A percentile compares a stretch with the other conserved stretches of the same genome.
These are phyloP conservation scores for Cladophialophora exuberans DNA, from an alignment of 2,329 filamentous ascomycete genomes.

Conservation along the genomic window DNA sequence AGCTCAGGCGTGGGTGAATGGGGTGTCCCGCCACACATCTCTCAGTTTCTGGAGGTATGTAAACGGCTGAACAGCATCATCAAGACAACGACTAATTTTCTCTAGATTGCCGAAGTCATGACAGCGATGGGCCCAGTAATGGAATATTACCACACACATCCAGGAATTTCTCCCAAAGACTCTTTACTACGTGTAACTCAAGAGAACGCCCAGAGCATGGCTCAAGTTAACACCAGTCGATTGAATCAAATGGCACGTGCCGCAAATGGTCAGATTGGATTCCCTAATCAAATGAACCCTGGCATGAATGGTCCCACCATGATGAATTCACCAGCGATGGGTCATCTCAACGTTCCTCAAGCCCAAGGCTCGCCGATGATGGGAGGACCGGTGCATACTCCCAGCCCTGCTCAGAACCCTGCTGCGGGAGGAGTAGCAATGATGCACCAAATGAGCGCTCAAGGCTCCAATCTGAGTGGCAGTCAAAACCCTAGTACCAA, in stretches of 20 bases:
- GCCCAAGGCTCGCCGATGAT: constrained; percentile 56
- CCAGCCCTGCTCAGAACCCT: constrained; percentile 50
- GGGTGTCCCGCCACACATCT: constrained; percentile 60
- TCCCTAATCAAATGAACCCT: constrained; percentile 42
- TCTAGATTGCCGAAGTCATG: constrained; percentile 66
- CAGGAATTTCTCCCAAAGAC: constrained; percentile 56
- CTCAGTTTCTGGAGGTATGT: constrained; percentile 65
- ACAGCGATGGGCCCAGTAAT: constrained; percentile 66
- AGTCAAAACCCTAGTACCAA: constrained; percentile 59
- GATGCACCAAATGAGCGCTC: constrained; percentile 61
- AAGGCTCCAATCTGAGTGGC: constrained; percentile 57
- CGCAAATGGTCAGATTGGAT: constrained; percentile 31
- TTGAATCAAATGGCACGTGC: constrained; percentile 31
- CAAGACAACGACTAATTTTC: constrained; percentile 26
- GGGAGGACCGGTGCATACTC: constrained; percentile 51
- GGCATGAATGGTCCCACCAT: constrained; percentile 52
- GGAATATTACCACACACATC: constrained; percentile 58
- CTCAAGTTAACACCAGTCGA: constrained; percentile 26
- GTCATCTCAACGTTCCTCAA: constrained; percentile 55
- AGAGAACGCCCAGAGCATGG: constrained; percentile 39
- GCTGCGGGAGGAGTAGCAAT: constrained; percentile 55
- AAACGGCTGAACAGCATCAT: constrained; percentile 2
- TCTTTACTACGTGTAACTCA: constrained; percentile 59
- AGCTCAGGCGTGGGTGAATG: constrained; percentile 47
- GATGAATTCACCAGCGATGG: constrained; percentile 63